phyloP scores from a whole-genome alignment of 1,284 basidiomycete genomes.

The Sporisorium iseilematis-ciliati region DNA sequence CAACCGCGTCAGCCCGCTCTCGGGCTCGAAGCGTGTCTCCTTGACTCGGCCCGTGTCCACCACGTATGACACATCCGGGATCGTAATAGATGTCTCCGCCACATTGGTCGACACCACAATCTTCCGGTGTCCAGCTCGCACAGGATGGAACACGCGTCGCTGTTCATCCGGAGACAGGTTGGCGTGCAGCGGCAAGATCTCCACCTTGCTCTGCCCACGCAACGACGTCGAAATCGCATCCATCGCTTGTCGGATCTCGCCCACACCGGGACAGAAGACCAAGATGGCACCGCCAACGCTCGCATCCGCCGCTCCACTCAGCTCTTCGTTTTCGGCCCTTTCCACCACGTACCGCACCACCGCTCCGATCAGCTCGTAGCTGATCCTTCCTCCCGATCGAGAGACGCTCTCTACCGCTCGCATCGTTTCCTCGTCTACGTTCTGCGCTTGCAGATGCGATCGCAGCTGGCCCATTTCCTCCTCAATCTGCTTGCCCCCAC shows the following conservation, averaged over 20 bases:
- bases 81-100: slow-evolving; percentile 92
- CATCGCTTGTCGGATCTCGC: slow-evolving; percentile 76
- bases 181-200: slow-evolving; percentile 87
- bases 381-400: slow-evolving; percentile 76
- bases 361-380: slow-evolving; percentile 81
- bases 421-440: slow-evolving; percentile 75
- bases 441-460: slow-evolving; percentile 73
- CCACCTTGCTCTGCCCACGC: slow-evolving; percentile 71
- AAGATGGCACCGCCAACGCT: slow-evolving; percentile 75
- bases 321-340: slow-evolving; percentile 73
- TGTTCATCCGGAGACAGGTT: slow-evolving; percentile 89
- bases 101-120: slow-evolving; percentile 91
- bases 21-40: slow-evolving; percentile 85
- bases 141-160: slow-evolving; percentile 79
- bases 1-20: slow-evolving; percentile 80
- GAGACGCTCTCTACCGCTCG: slow-evolving; percentile 77
- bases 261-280: slow-evolving; percentile 84
- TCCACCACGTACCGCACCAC: slow-evolving; percentile 78
- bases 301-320: slow-evolving; percentile 69
- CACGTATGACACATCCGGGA: slow-evolving; percentile 72
- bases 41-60: slow-evolving; percentile 88
- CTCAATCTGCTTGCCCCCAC: slow-evolving; percentile 55
- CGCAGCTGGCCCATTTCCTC: slow-evolving; percentile 72
- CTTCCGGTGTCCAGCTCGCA: slow-evolving; percentile 77
- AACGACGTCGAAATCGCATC: slow-evolving; percentile 75